Base-by-base conservation (phyloP, 768 basidiomycete species). In the Tricholoma sp. region DNA sequence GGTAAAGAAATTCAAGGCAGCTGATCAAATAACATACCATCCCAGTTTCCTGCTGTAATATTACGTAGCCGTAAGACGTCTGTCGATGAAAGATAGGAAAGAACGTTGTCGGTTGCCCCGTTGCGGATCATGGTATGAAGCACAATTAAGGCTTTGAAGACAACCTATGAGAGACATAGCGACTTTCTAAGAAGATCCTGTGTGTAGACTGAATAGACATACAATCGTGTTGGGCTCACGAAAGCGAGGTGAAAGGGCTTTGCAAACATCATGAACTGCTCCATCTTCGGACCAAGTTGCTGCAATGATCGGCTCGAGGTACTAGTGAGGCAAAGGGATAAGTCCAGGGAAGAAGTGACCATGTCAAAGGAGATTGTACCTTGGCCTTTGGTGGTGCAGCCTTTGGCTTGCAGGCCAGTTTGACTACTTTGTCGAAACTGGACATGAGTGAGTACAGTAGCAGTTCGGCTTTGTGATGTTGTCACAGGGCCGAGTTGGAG, bases 241-340 rank as follows among this genome's bases (percentile, higher is more conserved):
- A 58, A 99, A 81, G 44, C 92, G 81, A 15, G 89, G 84, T 2
- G 88, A 77, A 37, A 99, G 80, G 10, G 94, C 89, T 67, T 87
- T 90, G 76, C 92, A 92, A 61, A 98, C 91, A 70, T 98, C 96
- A 63, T 89, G 85, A 7, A 98, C 80, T 44, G 93, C 85, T 28
- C 95, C 94, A 65, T 98, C 96, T 57, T 96, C 91, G 15, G 89
- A 88, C 84, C 92, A 98, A n/a, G 96, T 98, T 31, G 94, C 93
- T 53, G 93, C 88, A 62, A 99, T 88, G 70, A 99, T 94, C 20
- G 91, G 86, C 76, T 98, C 95, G 58, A 99, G 80, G 75, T 98
- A 99, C 94, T 98, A 41, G 44, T 44, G 15, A 15, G 18, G 31
- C 17, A 36, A 61, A 32, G 56, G 17, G 29, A 44, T 50, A 56